phyloP scores from a whole-genome alignment of 2,329 filamentous ascomycete species.

The Penicillium nordicum region DNA sequence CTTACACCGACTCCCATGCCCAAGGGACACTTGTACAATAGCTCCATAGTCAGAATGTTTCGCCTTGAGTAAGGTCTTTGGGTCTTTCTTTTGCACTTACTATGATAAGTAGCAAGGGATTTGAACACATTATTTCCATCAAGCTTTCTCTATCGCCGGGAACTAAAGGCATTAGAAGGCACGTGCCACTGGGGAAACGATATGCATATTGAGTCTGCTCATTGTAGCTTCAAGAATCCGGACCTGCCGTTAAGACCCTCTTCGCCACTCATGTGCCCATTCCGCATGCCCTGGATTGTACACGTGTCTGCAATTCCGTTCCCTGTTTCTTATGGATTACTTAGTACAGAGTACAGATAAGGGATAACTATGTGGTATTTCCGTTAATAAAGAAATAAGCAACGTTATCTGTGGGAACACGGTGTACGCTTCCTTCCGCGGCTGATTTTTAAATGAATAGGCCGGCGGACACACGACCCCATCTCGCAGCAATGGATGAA shows the following conservation, averaged over 20 bases:
- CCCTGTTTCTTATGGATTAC: slow-evolving; percentile 1
- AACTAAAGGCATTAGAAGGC: neutral
- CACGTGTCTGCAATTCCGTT: neutral
- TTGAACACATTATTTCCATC: neutral
- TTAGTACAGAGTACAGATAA: slow-evolving; percentile 2
- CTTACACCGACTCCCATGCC: neutral
- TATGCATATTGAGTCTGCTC: neutral
- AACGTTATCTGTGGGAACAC: neutral
- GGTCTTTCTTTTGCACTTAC: neutral
- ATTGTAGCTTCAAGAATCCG: neutral
- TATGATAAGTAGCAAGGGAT: neutral
- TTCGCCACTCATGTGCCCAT: neutral
- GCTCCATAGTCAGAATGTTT: neutral
- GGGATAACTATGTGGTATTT: neutral
- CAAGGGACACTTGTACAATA: neutral
- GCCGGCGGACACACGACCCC: neutral
- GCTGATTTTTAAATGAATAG: neutral
- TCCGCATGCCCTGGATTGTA: neutral
- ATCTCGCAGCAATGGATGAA: slow-evolving; percentile 6
- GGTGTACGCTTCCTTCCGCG: neutral
- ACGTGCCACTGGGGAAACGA: neutral
- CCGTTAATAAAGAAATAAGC: neutral
- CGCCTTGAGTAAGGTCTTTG: neutral
- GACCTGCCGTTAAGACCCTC: neutral
- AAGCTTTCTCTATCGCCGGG: slow-evolving; percentile 10